These are phyloP conservation scores for Larix sibirica DNA, from an alignment of 83 land plant genomes.

Conservation along the genomic window DNA sequence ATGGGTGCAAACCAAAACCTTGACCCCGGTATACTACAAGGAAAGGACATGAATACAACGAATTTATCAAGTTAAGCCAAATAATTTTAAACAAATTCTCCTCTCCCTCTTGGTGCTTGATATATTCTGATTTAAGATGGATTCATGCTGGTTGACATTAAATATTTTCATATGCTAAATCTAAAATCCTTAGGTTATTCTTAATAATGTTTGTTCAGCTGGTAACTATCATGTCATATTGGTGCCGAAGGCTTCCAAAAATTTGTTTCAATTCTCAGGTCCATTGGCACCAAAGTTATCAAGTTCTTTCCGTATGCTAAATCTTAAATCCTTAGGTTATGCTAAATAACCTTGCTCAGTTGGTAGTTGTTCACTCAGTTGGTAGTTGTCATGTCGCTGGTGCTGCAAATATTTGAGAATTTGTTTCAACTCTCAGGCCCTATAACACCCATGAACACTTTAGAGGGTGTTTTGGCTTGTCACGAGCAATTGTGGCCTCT, in stretches of 20 bases:
- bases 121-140: no score
- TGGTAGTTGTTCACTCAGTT: background rate
- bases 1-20: no score
- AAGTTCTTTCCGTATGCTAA: background rate
- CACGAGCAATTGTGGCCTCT: background rate
- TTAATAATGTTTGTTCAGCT: background rate
- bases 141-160: no score
- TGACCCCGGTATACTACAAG: no score
- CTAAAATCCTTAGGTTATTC: background rate
- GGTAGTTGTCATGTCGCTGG: background rate
- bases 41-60: no score
- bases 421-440: background rate
- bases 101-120: no score
- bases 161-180: background rate
- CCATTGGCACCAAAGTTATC: background rate
- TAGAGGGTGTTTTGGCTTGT: background rate
- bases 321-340: background rate
- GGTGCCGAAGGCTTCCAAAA: background rate
- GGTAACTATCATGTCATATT: background rate
- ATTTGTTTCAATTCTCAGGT: background rate
- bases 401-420: background rate
- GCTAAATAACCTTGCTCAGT: background rate
- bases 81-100: background rate
- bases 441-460: background rate
- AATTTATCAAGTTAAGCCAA: background rate